phyloP scores from a whole-genome alignment of 352 stramenopile species.

The Globisporangium polare region DNA sequence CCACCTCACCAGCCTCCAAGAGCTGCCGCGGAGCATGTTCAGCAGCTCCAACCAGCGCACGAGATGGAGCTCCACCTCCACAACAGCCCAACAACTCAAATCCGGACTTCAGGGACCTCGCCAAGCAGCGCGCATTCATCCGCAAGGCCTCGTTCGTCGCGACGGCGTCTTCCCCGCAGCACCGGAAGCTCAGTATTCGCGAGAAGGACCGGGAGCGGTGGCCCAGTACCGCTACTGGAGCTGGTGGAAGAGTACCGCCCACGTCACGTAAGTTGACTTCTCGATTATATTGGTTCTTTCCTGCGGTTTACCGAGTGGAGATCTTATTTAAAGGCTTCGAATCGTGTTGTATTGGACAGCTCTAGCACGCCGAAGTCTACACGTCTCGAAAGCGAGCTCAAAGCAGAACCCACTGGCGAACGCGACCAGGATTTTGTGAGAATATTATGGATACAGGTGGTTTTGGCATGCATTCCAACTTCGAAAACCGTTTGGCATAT shows the following conservation, averaged over 20 bases:
- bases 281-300: neutral
- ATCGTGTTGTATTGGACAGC: neutral
- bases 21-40: neutral
- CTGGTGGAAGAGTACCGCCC: neutral
- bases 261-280: constrained; percentile 11
- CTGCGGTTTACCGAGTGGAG: too few species aligned
- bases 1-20: neutral
- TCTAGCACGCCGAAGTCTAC: constrained; percentile 10
- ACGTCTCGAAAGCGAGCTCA: neutral
- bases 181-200: constrained; percentile 18
- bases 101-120: constrained; percentile 34
- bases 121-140: constrained; percentile 62
- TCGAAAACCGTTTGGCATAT: too few species aligned
- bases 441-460: neutral
- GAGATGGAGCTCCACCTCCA: neutral
- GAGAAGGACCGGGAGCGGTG: constrained; percentile 12
- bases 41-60: neutral
- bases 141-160: constrained; percentile 34
- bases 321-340: neutral
- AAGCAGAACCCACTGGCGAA: constrained; percentile 3
- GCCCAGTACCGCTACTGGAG: neutral
- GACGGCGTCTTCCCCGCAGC: constrained; percentile 13
- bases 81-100: neutral
- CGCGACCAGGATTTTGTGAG: constrained; percentile 15
- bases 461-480: neutral